Percentiles rank a stretch among this genome's conserved stretches.
phyloP scores from a whole-genome alignment of 2,329 filamentous ascomycete species.

The Pestalotiopsis sp. region DNA sequence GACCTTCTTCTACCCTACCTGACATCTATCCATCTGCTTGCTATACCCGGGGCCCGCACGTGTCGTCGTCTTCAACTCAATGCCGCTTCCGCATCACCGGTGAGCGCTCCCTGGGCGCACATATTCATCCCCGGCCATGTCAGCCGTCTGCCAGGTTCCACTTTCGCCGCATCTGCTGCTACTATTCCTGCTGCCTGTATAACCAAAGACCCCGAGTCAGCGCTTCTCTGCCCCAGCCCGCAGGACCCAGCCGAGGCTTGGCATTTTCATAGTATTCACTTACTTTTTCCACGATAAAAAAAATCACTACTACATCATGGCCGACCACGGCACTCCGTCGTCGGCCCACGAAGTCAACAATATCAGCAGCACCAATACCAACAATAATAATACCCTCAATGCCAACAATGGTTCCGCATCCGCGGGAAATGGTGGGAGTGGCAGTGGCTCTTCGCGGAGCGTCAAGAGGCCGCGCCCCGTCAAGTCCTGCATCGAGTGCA shows the following conservation, averaged over 20 bases:
- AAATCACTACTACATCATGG: neutral
- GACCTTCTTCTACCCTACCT: neutral
- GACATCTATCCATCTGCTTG: neutral
- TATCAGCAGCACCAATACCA: conserved; percentile 8
- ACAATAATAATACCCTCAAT: neutral
- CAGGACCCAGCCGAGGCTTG: neutral
- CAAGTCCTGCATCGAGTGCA: conserved; percentile 59
- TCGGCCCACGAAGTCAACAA: conserved; percentile 12
- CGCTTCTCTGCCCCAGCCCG: neutral
- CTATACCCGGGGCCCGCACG: neutral
- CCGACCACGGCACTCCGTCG: conserved; percentile 17
- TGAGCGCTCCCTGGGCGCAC: conserved; percentile 3
- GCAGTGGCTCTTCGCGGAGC: conserved; percentile 35
- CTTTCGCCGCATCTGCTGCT: neutral
- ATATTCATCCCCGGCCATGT: neutral
- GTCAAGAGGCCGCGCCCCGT: conserved; percentile 58
- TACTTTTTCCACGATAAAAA: neutral
- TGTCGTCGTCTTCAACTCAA: neutral
- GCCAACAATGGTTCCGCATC: neutral
- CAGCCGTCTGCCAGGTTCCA: neutral
- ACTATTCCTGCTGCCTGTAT: neutral
- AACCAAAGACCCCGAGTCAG: neutral
- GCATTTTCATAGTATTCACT: neutral
- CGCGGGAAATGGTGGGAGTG: conserved; percentile 1
- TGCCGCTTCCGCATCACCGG: neutral